Conservation (phyloP, 2,329 filamentous ascomycete species). For the Tolypocladium paradoxum region DNA sequence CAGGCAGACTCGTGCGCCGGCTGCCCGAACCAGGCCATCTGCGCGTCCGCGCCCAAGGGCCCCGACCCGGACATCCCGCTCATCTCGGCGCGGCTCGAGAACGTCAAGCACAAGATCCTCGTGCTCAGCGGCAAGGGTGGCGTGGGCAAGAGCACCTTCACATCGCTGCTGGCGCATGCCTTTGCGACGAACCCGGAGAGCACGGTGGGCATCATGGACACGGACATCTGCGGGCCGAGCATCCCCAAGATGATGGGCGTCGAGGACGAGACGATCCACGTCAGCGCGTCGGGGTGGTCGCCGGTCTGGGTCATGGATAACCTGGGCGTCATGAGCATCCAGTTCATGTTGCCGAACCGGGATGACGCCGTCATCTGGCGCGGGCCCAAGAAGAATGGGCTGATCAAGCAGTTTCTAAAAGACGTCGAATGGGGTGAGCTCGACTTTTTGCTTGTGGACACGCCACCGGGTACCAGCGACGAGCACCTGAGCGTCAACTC, state of each 20-base stretch:
- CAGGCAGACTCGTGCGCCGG: constrained; percentile 78
- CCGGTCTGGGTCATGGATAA: constrained; percentile 96
- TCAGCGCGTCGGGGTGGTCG: constrained; percentile 80
- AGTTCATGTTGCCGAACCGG: constrained; percentile 91
- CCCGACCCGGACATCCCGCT: constrained; percentile 88
- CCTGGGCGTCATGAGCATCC: constrained; percentile 89
- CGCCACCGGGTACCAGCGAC: constrained; percentile 87
- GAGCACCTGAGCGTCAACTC: constrained; percentile 93
- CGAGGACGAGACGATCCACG: constrained; percentile 84
- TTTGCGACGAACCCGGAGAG: constrained; percentile 72
- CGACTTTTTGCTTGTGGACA: constrained; percentile 89
- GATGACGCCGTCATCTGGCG: constrained; percentile 97
- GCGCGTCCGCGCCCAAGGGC: constrained; percentile 86
- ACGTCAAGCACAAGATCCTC: constrained; percentile 84
- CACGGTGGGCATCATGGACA: constrained; percentile 92
- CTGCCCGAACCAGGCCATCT: constrained; percentile 93
- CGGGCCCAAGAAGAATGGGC: constrained; percentile 93
- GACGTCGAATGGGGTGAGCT: constrained; percentile 96
- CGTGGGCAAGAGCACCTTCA: constrained; percentile 93
- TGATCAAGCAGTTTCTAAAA: constrained; percentile 97
- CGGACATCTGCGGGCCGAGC: constrained; percentile 90
- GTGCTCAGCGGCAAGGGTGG: constrained; percentile 92
- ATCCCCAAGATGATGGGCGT: constrained; percentile 99
- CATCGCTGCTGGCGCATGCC: constrained; percentile 75
- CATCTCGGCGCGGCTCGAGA: constrained; percentile 71